These are phyloP conservation scores for Aspergillus arachidicola DNA, from an alignment of 2,329 filamentous ascomycete species.

Conservation along the genomic window DNA sequence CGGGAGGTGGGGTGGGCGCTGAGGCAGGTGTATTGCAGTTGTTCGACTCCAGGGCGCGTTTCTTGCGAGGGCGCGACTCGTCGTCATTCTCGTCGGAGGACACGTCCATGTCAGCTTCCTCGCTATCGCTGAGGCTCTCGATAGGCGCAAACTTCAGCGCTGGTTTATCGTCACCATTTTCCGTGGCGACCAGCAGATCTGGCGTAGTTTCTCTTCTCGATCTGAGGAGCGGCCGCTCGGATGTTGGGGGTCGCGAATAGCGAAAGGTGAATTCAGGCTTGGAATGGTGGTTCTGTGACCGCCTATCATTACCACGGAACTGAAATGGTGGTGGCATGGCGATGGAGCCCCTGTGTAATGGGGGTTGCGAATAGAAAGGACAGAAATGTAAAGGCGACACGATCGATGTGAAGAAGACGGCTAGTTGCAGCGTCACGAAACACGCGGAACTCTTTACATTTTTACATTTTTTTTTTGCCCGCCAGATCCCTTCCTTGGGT, in stretches of 20 bases:
- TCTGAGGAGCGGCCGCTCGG: conserved; percentile 41
- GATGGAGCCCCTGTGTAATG: background rate
- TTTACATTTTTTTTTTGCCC: conserved; percentile 3
- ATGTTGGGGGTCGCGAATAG: conserved; percentile 36
- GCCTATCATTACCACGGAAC: conserved; percentile 37
- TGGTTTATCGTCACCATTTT: conserved; percentile 29
- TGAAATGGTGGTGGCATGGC: conserved; percentile 32
- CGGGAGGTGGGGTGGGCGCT: conserved; percentile 31
- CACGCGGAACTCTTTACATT: no score
- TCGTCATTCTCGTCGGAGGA: conserved; percentile 41
- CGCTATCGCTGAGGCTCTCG: conserved; percentile 47
- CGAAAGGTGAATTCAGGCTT: conserved; percentile 45
- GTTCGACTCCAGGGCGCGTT: conserved; percentile 34
- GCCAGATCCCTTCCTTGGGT: background rate
- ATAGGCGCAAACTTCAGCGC: conserved; percentile 39
- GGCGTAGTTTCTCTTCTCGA: conserved; percentile 39
- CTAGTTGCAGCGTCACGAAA: background rate
- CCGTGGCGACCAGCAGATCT: conserved; percentile 32
- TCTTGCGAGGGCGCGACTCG: conserved; percentile 41
- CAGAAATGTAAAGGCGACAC: background rate
- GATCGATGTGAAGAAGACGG: background rate
- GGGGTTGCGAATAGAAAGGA: background rate
- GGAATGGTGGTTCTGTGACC: conserved; percentile 22
- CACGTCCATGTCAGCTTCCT: conserved; percentile 50
- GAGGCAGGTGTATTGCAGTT: conserved; percentile 13